These are phyloP conservation scores for Cystobasidium tubakii DNA, from an alignment of 768 basidiomycete species.

Conservation along the genomic window DNA sequence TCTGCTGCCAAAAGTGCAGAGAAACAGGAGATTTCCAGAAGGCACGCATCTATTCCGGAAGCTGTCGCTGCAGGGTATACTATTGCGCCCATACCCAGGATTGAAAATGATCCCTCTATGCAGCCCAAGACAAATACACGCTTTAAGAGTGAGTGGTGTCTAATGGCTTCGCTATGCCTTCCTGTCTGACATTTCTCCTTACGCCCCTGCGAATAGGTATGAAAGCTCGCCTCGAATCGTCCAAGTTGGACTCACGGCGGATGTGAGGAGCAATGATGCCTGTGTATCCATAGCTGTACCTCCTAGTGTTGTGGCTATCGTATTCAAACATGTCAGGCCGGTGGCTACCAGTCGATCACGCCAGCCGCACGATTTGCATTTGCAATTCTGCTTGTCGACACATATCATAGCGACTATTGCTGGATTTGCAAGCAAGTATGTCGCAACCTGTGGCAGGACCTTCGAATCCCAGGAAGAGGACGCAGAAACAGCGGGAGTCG, in stretches of 20 bases:
- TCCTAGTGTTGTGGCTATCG: too few relatives aligned
- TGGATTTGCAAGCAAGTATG: not conserved
- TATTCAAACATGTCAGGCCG: too few relatives aligned
- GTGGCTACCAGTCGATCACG: not conserved
- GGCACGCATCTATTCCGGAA: slow-evolving; percentile 37
- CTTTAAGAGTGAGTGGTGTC: slow-evolving; percentile 22
- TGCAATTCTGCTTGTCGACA: not conserved
- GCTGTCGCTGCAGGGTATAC: slow-evolving; percentile 29
- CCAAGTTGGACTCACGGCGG: slow-evolving; percentile 9
- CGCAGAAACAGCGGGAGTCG: not conserved
- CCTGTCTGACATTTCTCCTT: too few relatives aligned
- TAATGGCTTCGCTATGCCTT: too few relatives aligned
- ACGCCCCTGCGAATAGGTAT: slow-evolving; percentile 5
- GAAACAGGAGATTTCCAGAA: not conserved
- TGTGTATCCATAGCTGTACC: too few relatives aligned
- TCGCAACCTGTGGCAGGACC: slow-evolving; percentile 11
- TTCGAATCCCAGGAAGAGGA: not conserved
- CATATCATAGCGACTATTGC: not conserved
- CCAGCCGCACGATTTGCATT: not conserved
- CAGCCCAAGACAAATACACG: not conserved
- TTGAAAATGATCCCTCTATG: not conserved
- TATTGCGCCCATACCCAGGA: slow-evolving; percentile 20
- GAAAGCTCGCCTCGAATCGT: slow-evolving; percentile 13
- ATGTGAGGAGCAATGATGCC: not conserved
- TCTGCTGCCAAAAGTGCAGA: not conserved